Evolutionary conservation across 768 basidiomycete genomes (phyloP).

Genomic region (Amanita inopinata): DNA sequence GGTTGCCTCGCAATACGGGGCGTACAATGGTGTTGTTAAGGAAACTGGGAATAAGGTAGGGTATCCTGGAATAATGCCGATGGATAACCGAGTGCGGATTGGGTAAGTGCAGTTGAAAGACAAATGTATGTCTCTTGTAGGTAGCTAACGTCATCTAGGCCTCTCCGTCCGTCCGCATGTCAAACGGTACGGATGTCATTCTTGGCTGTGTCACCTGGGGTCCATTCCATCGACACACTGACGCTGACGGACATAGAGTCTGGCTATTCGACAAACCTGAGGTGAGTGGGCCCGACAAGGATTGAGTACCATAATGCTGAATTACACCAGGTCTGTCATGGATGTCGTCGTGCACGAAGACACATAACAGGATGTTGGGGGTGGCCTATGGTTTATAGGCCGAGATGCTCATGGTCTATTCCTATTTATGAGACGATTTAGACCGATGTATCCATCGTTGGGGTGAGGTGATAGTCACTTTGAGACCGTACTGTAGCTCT

Average conservation of each 20-base stretch:
- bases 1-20: conserved; percentile 13
- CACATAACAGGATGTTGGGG: background rate
- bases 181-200: conserved; percentile 85
- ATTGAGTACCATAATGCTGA: conserved; percentile 3
- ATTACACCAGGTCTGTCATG: conserved; percentile 48
- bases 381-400: background rate
- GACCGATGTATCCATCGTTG: too few species aligned
- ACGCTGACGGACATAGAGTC: conserved; percentile 70
- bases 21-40: conserved; percentile 18
- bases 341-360: conserved; percentile 67
- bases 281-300: conserved; percentile 31
- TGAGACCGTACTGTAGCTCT: conserved; percentile 2
- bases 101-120: conserved; percentile 47
- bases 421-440: background rate
- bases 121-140: background rate
- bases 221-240: conserved; percentile 65
- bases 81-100: conserved; percentile 71
- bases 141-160: conserved; percentile 30
- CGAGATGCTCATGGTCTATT: background rate
- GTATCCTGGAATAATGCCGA: conserved; percentile 56
- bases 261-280: conserved; percentile 60
- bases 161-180: conserved; percentile 70
- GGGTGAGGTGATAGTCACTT: too few species aligned
- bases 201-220: conserved; percentile 68
- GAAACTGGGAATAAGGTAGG: conserved; percentile 28